A percentile compares a stretch with the other conserved stretches of the same genome.
phyloP scores from a whole-genome alignment of 2,329 filamentous ascomycete genomes.

The Claviceps maximensis region DNA sequence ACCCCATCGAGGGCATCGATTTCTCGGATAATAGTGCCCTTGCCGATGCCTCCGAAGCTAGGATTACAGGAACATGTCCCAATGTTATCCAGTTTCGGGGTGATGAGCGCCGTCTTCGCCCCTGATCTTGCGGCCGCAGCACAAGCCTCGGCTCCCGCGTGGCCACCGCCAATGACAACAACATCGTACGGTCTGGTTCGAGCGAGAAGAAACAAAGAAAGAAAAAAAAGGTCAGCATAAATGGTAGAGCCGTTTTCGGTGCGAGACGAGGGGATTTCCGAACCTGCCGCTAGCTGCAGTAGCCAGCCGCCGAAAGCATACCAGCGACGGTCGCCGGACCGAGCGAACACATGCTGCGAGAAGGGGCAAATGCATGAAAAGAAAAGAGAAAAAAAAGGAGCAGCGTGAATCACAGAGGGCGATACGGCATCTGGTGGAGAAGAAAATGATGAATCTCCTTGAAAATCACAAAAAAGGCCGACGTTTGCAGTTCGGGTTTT shows the following conservation, averaged over 20 bases:
- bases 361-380: slow-evolving; percentile 2
- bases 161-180: slow-evolving; percentile 86
- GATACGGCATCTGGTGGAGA: too few relatives aligned
- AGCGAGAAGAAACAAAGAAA: neutral
- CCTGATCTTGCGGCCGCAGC: slow-evolving; percentile 81
- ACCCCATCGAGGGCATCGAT: slow-evolving; percentile 90
- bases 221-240: neutral
- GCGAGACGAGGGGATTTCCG: neutral
- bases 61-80: slow-evolving; percentile 96
- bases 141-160: slow-evolving; percentile 89
- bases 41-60: slow-evolving; percentile 95
- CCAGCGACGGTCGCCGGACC: slow-evolving; percentile 9
- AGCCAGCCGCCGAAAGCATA: slow-evolving; percentile 15
- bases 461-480: too few relatives aligned
- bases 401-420: too few relatives aligned
- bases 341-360: slow-evolving; percentile 12
- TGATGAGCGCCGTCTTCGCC: slow-evolving; percentile 79
- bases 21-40: slow-evolving; percentile 90
- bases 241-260: neutral
- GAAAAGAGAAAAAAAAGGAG: too few relatives aligned
- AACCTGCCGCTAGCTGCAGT: slow-evolving; percentile 14
- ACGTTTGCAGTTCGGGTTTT: too few relatives aligned
- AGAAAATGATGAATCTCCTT: too few relatives aligned
- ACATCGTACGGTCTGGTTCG: slow-evolving; percentile 64
- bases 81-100: slow-evolving; percentile 75